A percentile compares a stretch with the other conserved stretches of the same genome.
Evolutionary conservation across 2,329 filamentous ascomycete genomes (phyloP).

Genomic region (Ciborinia camelliae): DNA sequence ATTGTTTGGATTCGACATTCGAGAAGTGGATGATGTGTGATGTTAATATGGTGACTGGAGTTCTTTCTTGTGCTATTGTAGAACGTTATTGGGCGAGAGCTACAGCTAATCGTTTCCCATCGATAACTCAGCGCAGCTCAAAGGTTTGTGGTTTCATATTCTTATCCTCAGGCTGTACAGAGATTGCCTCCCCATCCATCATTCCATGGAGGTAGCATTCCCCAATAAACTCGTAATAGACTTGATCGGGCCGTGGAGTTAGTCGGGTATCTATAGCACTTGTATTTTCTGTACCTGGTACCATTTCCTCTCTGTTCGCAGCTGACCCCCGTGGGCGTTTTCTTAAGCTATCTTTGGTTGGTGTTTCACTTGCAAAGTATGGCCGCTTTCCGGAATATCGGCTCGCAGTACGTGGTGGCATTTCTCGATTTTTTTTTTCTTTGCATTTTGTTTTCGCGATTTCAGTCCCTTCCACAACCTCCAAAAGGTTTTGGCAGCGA

Average conservation of each 20-base stretch:
- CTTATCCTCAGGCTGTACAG: neutral
- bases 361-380: neutral
- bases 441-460: neutral
- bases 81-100: neutral
- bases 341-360: neutral
- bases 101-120: neutral
- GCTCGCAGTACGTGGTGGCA: neutral
- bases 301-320: neutral
- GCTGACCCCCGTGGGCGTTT: neutral
- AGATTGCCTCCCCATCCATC: neutral
- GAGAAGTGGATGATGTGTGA: conserved; percentile 25
- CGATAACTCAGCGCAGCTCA: neutral
- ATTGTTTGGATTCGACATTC: conserved; percentile 43
- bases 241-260: neutral
- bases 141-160: neutral
- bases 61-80: neutral
- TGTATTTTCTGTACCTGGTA: neutral
- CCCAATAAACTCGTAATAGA: neutral
- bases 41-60: neutral
- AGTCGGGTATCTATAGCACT: neutral
- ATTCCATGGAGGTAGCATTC: neutral
- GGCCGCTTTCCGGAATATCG: neutral
- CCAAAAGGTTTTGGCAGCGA: neutral
- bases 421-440: neutral
- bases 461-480: neutral